Evolutionary conservation across 148 eudicot genomes (phyloP), one percentile per base, ranked within the genome.

Genomic region (Nepenthes gracilis): DNA sequence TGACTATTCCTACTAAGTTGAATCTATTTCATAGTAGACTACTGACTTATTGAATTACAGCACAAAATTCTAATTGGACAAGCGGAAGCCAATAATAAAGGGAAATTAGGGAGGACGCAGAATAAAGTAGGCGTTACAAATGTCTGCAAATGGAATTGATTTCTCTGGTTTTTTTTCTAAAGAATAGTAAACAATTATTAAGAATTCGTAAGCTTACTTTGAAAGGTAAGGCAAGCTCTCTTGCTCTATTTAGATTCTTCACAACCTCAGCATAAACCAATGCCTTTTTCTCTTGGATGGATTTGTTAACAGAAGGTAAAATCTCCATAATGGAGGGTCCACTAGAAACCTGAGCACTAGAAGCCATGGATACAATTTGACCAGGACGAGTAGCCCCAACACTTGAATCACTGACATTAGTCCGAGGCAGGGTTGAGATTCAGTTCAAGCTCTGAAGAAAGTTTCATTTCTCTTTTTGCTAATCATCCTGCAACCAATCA

Each of bases 401-500:
- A 67, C 64, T 74, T 37, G 81, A 71, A 63, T 80, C 85, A 63
- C 70, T 67, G 33, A 64, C 61, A 67, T 92, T 92, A 43, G 81
- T 77, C 76, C 83, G 81, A 11, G 97, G 94, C 64, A 92, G 77
- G 37, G 69, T 78, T 62, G 96, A 81, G 68, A 92, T 83, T 55
- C 96, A 77, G 73, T 88, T 83, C 67, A 92, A 66, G 70, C 90
- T 87, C 66, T 92, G 97, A 59, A 92, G 90, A 68, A 81, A 92
- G 75, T 85, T 88, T 64, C 97, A 67, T 70, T 85, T 85, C 70
- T 88, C 96, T 67, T 83, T 88, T 66, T 77, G 94, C 97, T 94
- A 92, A 70, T 88, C 97, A 67, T 91, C 96, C 97, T 92, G 78
- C 53, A 67, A 35, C 35, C 48, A 51, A 55, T 13, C 34, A 70